Conservation (phyloP, 805 yeast species). For the Blastobotrys americana region DNA sequence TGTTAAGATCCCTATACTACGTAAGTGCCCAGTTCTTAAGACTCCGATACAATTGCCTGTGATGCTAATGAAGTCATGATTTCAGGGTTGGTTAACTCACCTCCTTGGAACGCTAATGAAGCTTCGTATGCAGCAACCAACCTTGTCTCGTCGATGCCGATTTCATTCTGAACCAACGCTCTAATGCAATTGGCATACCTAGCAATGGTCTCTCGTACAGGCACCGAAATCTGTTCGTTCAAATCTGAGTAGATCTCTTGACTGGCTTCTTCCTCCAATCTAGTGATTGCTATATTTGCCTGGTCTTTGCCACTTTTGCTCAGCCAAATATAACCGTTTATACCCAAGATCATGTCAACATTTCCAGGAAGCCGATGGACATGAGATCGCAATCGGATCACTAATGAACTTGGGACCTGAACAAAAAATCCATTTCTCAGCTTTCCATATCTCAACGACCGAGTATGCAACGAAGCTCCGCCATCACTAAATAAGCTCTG, state of each 20-base stretch:
- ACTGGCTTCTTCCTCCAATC: conserved; percentile 78
- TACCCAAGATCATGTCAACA: conserved; percentile 83
- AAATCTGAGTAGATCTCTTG: conserved; percentile 92
- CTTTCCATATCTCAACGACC: conserved; percentile 93
- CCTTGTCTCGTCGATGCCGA: conserved; percentile 80
- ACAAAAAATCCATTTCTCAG: conserved; percentile 82
- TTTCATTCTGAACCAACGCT: conserved; percentile 74
- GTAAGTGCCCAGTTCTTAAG: too few relatives aligned
- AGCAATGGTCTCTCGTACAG: conserved; percentile 64
- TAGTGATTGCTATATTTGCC: conserved; percentile 54
- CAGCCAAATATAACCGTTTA: conserved; percentile 92
- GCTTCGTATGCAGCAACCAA: conserved; percentile 81
- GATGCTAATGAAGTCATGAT: conserved; percentile 66
- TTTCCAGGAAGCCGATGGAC: conserved; percentile 89
- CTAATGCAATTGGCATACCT: conserved; percentile 79
- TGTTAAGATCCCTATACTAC: too few relatives aligned
- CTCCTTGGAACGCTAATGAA: conserved; percentile 68
- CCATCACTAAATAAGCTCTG: conserved; percentile 87
- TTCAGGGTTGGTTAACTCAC: conserved; percentile 65
- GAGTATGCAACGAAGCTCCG: conserved; percentile 85
- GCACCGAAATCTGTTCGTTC: conserved; percentile 62
- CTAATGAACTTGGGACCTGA: conserved; percentile 72
- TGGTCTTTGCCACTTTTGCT: conserved; percentile 48
- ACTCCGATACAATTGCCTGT: conserved; percentile 60
- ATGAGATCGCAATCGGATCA: conserved; percentile 82